phyloP scores from a whole-genome alignment of 805 yeast species.

The Candida vaughaniae region DNA sequence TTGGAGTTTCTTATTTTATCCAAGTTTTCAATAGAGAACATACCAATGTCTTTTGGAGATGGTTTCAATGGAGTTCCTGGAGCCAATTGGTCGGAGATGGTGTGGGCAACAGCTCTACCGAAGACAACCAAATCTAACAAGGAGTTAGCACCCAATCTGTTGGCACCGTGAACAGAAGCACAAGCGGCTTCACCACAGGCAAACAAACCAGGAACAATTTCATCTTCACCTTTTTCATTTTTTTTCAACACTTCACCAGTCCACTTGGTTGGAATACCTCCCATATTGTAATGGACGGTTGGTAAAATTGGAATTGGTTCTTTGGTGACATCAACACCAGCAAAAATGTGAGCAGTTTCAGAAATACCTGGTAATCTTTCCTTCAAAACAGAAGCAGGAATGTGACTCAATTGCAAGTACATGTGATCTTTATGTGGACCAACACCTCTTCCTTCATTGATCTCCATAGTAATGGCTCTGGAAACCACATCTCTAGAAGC shows the following conservation, averaged over 20 bases:
- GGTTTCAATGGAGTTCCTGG: slow-evolving; percentile 89
- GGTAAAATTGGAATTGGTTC: slow-evolving; percentile 98
- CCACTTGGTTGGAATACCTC: slow-evolving; percentile 98
- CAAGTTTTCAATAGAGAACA: slow-evolving; percentile 84
- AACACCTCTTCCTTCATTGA: slow-evolving; percentile 98
- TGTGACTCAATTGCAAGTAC: slow-evolving; percentile 87
- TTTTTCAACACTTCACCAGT: slow-evolving; percentile 89
- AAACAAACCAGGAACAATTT: slow-evolving; percentile 84
- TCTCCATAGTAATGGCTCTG: slow-evolving; percentile 97
- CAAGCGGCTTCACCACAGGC: slow-evolving; percentile 99
- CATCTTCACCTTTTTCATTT: slow-evolving; percentile 86
- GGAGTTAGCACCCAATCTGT: slow-evolving; percentile 98
- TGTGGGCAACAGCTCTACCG: slow-evolving; percentile 97
- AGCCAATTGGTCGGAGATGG: slow-evolving; percentile 77
- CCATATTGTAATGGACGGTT: slow-evolving; percentile 99
- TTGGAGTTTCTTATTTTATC: slow-evolving; percentile 82
- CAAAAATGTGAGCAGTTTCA: slow-evolving; percentile 96
- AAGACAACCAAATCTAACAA: slow-evolving; percentile 93
- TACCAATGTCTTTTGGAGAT: slow-evolving; percentile 82
- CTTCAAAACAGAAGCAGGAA: slow-evolving; percentile 86
- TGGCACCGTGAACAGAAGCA: slow-evolving; percentile 99
- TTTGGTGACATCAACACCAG: slow-evolving; percentile 99
- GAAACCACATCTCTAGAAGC: slow-evolving; percentile 99
- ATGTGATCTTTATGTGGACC: slow-evolving; percentile 96
- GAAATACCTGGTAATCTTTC: slow-evolving; percentile 99